Evolutionary conservation across 1,139 yeast genomes (phyloP).

Genomic region (Ogataea hybrid): DNA sequence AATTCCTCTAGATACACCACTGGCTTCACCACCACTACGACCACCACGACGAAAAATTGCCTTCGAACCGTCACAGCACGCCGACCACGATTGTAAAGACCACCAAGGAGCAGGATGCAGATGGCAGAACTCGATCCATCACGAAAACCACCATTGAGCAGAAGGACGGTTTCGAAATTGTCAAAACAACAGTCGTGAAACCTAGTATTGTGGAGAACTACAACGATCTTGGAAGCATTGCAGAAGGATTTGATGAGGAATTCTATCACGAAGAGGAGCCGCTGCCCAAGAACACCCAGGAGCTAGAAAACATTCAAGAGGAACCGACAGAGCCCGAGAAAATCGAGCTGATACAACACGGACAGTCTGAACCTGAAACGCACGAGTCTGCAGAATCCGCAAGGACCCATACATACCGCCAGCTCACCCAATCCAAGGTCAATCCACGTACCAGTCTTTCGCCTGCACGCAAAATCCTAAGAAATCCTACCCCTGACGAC

Average conservation of each 20-base stretch:
- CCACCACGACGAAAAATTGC: conserved; percentile 26
- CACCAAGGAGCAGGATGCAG: conserved; percentile 30
- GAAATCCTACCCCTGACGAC: conserved; percentile 11
- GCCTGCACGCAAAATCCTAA: conserved; percentile 23
- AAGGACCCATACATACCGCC: conserved; percentile 21
- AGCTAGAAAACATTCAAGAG: conserved; percentile 22
- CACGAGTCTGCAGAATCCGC: conserved; percentile 4
- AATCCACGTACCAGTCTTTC: conserved; percentile 10
- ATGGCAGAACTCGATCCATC: conserved; percentile 34
- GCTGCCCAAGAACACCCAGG: conserved; percentile 2
- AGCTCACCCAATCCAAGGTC: conserved; percentile 19
- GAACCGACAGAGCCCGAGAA: conserved; percentile 8
- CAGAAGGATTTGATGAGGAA: conserved; percentile 28
- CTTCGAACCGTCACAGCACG: conserved; percentile 12
- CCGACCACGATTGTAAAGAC: conserved; percentile 31
- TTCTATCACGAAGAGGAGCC: conserved; percentile 16
- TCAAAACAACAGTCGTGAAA: conserved; percentile 31
- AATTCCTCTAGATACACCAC: conserved; percentile 22
- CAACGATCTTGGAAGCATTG: conserved; percentile 20
- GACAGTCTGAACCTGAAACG: background rate
- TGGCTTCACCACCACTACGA: conserved; percentile 27
- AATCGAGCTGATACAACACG: background rate
- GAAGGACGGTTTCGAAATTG: conserved; percentile 33
- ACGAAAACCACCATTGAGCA: conserved; percentile 33
- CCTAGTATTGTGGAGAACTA: conserved; percentile 21